Conservation (phyloP, 495 filamentous ascomycete genomes). For the Xylaria castorea region DNA sequence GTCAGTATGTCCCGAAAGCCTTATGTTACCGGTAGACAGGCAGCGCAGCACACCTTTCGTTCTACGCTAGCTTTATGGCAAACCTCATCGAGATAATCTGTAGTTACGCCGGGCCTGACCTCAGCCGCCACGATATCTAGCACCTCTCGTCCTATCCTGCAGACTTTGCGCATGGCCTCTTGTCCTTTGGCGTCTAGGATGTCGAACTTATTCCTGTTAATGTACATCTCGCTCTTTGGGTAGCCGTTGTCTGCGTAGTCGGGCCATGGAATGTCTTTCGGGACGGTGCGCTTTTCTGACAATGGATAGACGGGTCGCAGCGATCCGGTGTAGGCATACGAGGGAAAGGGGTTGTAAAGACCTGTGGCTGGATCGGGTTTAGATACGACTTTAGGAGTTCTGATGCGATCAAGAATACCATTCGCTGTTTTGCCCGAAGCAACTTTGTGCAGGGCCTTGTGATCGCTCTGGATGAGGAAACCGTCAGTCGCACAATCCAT, state of each 20-base stretch:
- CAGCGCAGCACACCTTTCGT: conserved; percentile 69
- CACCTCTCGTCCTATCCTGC: conserved; percentile 86
- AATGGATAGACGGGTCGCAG: conserved; percentile 91
- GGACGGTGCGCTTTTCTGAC: conserved; percentile 73
- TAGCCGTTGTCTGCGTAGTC: conserved; percentile 86
- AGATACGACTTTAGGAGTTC: conserved; percentile 79
- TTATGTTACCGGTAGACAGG: conserved; percentile 6
- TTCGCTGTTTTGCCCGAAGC: conserved; percentile 60
- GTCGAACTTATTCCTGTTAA: conserved; percentile 77
- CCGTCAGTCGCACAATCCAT: conserved; percentile 26
- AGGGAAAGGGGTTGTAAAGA: conserved; percentile 87
- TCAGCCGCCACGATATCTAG: conserved; percentile 88
- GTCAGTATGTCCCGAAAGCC: conserved; percentile 28
- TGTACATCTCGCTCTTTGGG: conserved; percentile 78
- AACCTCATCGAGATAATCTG: conserved; percentile 93
- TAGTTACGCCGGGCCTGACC: conserved; percentile 86
- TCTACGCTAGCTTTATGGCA: conserved; percentile 96
- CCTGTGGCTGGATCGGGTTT: conserved; percentile 88
- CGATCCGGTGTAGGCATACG: conserved; percentile 78
- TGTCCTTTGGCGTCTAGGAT: conserved; percentile 81
- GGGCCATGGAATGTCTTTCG: conserved; percentile 80
- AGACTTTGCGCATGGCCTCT: conserved; percentile 90
- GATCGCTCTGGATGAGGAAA: conserved; percentile 64
- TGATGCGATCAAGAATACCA: conserved; percentile 74
- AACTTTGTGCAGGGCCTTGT: conserved; percentile 83